Evolutionary conservation across 208 protist genomes (phyloP).

Genomic region (Acanthamoeba divionensis): DNA sequence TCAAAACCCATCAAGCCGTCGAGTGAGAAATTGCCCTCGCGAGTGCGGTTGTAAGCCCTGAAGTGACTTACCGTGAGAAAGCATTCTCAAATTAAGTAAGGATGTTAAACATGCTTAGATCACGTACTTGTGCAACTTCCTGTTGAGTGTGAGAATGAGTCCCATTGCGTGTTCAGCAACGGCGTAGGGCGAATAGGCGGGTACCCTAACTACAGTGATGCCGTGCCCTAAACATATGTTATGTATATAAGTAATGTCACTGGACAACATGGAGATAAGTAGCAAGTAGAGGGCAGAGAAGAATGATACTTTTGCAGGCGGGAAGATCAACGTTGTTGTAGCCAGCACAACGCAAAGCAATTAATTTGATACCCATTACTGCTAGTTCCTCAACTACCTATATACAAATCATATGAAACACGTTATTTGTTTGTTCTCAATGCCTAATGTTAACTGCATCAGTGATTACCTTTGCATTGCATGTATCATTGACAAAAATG

Average conservation of each 20-base stretch:
- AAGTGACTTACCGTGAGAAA: background rate
- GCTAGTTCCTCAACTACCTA: slow-evolving; percentile 54
- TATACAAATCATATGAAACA: background rate
- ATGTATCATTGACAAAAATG: slow-evolving; percentile 79
- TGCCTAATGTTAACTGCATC: background rate
- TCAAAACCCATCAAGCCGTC: slow-evolving; percentile 79
- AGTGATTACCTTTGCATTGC: background rate
- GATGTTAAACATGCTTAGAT: background rate
- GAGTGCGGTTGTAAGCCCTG: slow-evolving; percentile 64
- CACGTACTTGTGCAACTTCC: slow-evolving; percentile 66
- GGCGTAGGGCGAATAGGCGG: slow-evolving; percentile 78
- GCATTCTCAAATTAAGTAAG: background rate
- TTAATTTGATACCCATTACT: slow-evolving; percentile 57
- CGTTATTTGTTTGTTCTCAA: background rate
- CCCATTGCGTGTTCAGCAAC: slow-evolving; percentile 78
- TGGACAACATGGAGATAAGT: background rate
- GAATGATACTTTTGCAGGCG: slow-evolving; percentile 39
- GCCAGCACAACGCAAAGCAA: slow-evolving; percentile 74
- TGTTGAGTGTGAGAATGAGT: slow-evolving; percentile 73
- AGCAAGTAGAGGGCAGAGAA: background rate
- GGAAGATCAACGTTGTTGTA: slow-evolving; percentile 78
- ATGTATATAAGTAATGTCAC: background rate
- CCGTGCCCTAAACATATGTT: slow-evolving; percentile 9
- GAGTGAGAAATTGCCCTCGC: slow-evolving; percentile 76
- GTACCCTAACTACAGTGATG: slow-evolving; percentile 73